These are phyloP conservation scores for Tulasnella sp. DNA, from an alignment of 768 basidiomycete species.

Conservation along the genomic window DNA sequence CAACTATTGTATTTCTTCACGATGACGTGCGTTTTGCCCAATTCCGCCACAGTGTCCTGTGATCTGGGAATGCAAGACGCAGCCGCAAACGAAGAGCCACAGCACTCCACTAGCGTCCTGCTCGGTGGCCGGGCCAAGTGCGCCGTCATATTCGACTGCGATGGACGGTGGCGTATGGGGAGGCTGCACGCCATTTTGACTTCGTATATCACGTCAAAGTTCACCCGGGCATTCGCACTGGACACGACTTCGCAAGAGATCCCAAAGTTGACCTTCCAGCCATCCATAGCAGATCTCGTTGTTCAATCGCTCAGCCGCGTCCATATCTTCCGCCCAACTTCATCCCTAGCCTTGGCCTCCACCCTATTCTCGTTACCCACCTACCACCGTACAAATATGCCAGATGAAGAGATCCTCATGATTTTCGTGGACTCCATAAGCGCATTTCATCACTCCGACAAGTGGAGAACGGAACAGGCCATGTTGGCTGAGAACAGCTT, in stretches of 20 bases:
- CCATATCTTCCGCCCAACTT: slow-evolving; percentile 58
- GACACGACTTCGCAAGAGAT: background rate
- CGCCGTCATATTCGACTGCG: slow-evolving; percentile 60
- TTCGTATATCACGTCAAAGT: slow-evolving; percentile 30
- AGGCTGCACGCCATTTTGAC: slow-evolving; percentile 45
- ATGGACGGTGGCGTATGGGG: slow-evolving; percentile 48
- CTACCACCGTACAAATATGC: slow-evolving; percentile 40
- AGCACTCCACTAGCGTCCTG: slow-evolving; percentile 13
- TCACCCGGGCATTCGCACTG: slow-evolving; percentile 1
- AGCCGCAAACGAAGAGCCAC: background rate
- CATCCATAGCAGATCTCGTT: slow-evolving; percentile 22
- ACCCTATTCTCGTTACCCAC: slow-evolving; percentile 48
- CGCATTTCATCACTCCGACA: slow-evolving; percentile 68
- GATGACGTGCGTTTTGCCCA: slow-evolving; percentile 46
- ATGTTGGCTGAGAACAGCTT: background rate
- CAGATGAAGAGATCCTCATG: slow-evolving; percentile 47
- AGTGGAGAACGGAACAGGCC: slow-evolving; percentile 43
- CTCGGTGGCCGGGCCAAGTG: slow-evolving; percentile 54
- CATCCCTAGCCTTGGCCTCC: slow-evolving; percentile 55
- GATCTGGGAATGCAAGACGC: background rate
- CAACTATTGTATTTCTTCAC: slow-evolving; percentile 61
- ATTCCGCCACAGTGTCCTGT: slow-evolving; percentile 10
- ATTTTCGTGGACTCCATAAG: slow-evolving; percentile 68
- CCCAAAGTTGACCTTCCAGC: background rate
- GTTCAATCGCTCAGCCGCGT: slow-evolving; percentile 38